Evolutionary conservation across 805 yeast genomes (phyloP).

Genomic region (Candida succiphila): DNA sequence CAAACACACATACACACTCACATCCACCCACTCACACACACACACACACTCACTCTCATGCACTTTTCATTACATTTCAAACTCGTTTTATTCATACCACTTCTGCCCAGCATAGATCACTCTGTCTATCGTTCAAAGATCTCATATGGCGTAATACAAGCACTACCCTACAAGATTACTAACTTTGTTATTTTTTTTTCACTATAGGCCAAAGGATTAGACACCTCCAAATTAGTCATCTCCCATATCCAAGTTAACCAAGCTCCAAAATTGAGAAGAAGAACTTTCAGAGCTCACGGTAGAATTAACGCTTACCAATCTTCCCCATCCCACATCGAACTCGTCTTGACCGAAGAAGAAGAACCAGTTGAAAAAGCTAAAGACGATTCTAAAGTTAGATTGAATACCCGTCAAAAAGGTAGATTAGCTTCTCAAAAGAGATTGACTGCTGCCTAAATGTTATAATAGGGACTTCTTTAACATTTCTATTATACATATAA

Average conservation of each 20-base stretch:
- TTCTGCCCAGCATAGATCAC: too few species aligned
- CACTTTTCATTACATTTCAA: too few species aligned
- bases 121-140: too few species aligned
- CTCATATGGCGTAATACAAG: too few species aligned
- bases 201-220: constrained; percentile 83
- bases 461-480: too few species aligned
- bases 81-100: too few species aligned
- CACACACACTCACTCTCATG: too few species aligned
- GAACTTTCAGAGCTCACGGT: constrained; percentile 99
- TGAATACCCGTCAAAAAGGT: constrained; percentile 87
- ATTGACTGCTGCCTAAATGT: constrained; percentile 50
- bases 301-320: constrained; percentile 99
- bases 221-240: constrained; percentile 84
- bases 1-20: too few species aligned
- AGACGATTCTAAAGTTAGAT: constrained; percentile 44
- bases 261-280: constrained; percentile 99
- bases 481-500: too few species aligned
- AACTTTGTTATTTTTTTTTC: constrained; percentile 5
- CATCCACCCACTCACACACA: too few species aligned
- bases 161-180: too few species aligned
- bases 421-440: constrained; percentile 85
- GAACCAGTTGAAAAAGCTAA: constrained; percentile 89
- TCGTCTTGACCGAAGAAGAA: constrained; percentile 89
- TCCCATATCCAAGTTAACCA: constrained; percentile 99
- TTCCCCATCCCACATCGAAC: constrained; percentile 97